Conservation (phyloP, 768 basidiomycete genomes). For the Strobilomyces echinocephalus region DNA sequence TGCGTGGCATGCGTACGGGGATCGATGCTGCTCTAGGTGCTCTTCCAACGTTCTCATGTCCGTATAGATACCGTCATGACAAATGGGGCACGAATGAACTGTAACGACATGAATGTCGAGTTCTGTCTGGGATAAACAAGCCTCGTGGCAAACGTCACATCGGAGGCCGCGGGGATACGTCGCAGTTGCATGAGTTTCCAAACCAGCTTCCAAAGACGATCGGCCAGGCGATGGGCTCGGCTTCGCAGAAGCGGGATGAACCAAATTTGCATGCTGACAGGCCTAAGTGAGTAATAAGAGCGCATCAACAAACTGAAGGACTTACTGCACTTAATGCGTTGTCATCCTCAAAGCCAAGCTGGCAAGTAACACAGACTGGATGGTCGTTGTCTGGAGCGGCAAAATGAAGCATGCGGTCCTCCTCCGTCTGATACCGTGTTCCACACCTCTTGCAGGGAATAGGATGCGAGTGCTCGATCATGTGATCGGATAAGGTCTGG, state of each 20-base stretch:
- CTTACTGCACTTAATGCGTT: constrained; percentile 28
- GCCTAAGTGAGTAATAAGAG: constrained; percentile 9
- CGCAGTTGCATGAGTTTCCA: constrained; percentile 1
- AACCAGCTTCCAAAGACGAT: constrained; percentile 7
- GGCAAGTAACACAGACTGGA: constrained; percentile 33
- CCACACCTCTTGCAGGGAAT: constrained; percentile 27
- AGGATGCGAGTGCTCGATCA: constrained; percentile 25
- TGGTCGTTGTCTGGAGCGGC: constrained; percentile 33
- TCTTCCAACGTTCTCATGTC: constrained; percentile 22
- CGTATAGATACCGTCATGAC: constrained; percentile 29
- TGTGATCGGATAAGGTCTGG: constrained; percentile 26
- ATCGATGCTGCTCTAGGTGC: constrained; percentile 29
- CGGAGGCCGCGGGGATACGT: constrained; percentile 4
- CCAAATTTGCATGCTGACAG: constrained; percentile 16
- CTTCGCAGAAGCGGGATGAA: constrained; percentile 14
- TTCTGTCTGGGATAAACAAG: constrained; percentile 19
- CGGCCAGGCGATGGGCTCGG: constrained; percentile 8
- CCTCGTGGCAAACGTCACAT: constrained; percentile 25
- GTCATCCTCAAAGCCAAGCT: constrained; percentile 34
- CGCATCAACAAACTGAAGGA: constrained; percentile 2
- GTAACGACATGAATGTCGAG: constrained; percentile 29
- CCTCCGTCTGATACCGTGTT: constrained; percentile 33
- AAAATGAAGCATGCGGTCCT: constrained; percentile 37
- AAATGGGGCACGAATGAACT: constrained; percentile 31
- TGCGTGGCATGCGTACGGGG: constrained; percentile 21